phyloP scores from a whole-genome alignment of 148 eudicot genomes.

The Rhododendron griersonianum region DNA sequence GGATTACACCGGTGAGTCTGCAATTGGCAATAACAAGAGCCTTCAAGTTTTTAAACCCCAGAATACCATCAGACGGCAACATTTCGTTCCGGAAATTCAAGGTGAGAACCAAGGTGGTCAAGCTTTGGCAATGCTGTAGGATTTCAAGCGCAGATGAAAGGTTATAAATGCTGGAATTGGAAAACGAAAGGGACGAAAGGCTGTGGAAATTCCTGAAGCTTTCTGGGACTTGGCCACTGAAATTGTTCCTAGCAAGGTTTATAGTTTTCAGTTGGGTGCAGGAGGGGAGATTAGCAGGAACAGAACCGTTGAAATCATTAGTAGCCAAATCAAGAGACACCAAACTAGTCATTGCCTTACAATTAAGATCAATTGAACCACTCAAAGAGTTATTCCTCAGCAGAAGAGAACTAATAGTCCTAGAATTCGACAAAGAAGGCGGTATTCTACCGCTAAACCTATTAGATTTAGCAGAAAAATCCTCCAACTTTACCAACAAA shows the following conservation, averaged over 20 bases:
- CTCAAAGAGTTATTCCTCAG: conserved; percentile 27
- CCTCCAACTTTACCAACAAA: conserved; percentile 9
- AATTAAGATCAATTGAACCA: conserved; percentile 22
- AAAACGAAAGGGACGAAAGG: conserved; percentile 12
- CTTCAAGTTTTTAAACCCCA: conserved; percentile 15
- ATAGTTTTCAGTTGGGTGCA: conserved; percentile 15
- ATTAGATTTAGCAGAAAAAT: conserved; percentile 24
- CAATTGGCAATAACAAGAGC: conserved; percentile 25
- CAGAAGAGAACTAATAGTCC: conserved; percentile 11
- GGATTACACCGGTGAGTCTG: conserved; percentile 27
- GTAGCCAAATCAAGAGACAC: conserved; percentile 25
- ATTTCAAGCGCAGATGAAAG: conserved; percentile 19
- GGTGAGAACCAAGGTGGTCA: conserved; percentile 29
- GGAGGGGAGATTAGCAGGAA: conserved; percentile 21
- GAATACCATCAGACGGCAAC: conserved; percentile 11
- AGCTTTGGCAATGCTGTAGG: conserved; percentile 24
- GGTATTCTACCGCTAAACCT: conserved; percentile 19
- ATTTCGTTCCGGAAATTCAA: conserved; percentile 17
- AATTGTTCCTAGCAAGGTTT: conserved; percentile 23
- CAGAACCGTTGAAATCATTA: conserved; percentile 20
- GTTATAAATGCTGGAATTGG: conserved; percentile 16
- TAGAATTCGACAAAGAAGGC: conserved; percentile 20
- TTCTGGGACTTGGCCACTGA: conserved; percentile 23
- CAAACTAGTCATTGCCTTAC: conserved; percentile 25
- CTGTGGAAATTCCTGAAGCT: conserved; percentile 19